Evolutionary conservation across 768 basidiomycete genomes (phyloP), one percentile per base, ranked within the genome.

Genomic region (Myochromella boudieri): DNA sequence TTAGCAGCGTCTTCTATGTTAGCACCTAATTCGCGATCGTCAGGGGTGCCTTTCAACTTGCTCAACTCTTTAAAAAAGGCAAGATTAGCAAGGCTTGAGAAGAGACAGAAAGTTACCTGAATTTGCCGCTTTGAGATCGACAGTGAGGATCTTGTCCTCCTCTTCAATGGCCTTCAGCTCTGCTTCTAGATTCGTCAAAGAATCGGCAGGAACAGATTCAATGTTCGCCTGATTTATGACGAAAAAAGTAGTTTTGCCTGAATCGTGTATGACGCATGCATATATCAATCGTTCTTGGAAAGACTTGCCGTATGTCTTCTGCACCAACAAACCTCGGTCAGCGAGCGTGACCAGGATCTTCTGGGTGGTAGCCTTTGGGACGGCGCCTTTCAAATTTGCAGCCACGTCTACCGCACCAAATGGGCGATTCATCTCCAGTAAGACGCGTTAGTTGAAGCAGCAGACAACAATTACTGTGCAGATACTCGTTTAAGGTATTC

Each of bases 351-450:
- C 68, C 11, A 95, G 74, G 37, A 95, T 87, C 69, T 95, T 97
- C 60, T 92, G 91, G 0, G 85, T 84, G 2, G 84, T 74, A 1
- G 90, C 68, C 62, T 97, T 97, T 6, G 90, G 83, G 4, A 95
- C 84, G 8, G 85, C 85, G 41, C 90, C 90, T 65, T 95, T 95
- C 24, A 97, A 69, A 66, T 97, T 97, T 8, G 92, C 90, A 12
- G 88, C 78, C 4, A 95, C 84, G 62, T 97, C 93, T 27, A 94
- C 92, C 50, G 91, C 91, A 6, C 92, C 92, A 59, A 85, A 95
- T 5, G 92, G 92, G n/a, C 92, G 78, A 65, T 95, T 95, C 81
- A 92, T 90, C 90, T 93, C 27, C 36, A 28, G 36, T 20, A 29
- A 9, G 25, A 27, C 29, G 40, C 17, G 47, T 49, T 24, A 48